Conservation (phyloP, 1,139 yeast species). For the Meyerozyma athensensis region DNA sequence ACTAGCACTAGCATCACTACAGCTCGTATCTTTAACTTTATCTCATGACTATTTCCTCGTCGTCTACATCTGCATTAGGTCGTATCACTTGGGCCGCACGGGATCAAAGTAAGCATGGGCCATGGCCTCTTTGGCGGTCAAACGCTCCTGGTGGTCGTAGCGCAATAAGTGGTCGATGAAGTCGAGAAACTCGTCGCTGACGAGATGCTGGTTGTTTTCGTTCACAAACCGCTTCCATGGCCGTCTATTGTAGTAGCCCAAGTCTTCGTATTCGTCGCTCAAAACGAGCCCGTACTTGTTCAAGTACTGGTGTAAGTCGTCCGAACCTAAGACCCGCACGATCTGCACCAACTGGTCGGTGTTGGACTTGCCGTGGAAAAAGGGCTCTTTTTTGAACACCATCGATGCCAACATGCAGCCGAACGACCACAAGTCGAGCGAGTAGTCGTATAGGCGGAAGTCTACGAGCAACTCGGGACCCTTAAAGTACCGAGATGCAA, state of each 20-base stretch:
- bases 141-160: constrained; percentile 69
- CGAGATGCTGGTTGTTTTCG: constrained; percentile 47
- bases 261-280: constrained; percentile 62
- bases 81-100: constrained; percentile 1
- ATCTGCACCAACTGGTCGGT: constrained; percentile 78
- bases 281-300: constrained; percentile 57
- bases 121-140: constrained; percentile 75
- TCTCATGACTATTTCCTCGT: too few relatives aligned
- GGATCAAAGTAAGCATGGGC: constrained; percentile 48
- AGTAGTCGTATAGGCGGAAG: constrained; percentile 71
- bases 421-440: constrained; percentile 76
- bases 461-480: constrained; percentile 77
- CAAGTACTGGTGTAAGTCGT: constrained; percentile 55
- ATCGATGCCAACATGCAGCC: constrained; percentile 81
- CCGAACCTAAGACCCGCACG: constrained; percentile 72
- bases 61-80: neutral
- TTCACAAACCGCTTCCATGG: constrained; percentile 63
- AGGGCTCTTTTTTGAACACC: constrained; percentile 70
- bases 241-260: constrained; percentile 62
- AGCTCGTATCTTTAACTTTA: too few relatives aligned
- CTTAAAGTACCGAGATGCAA: constrained; percentile 75
- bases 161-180: constrained; percentile 61
- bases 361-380: constrained; percentile 74
- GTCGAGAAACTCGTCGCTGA: constrained; percentile 59
- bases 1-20: too few relatives aligned